phyloP scores from a whole-genome alignment of 441 rosid genomes.

The Theobroma grandiflorum region DNA sequence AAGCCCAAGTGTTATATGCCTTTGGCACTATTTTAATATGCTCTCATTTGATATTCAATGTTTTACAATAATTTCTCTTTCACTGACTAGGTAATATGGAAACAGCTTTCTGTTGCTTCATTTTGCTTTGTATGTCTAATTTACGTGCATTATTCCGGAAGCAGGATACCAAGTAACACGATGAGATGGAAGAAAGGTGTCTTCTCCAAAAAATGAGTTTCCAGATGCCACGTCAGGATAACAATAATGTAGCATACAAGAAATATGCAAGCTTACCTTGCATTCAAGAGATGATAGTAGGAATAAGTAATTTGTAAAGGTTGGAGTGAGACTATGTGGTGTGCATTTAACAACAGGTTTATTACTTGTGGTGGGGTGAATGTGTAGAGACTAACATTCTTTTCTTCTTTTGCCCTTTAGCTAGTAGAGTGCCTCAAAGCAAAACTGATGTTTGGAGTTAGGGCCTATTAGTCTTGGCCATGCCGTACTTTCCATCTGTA shows the following conservation, averaged over 20 bases:
- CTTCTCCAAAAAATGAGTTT: neutral
- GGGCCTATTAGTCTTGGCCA: neutral
- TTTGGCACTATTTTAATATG: neutral
- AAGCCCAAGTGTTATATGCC: neutral
- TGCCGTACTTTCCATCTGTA: conserved; percentile 23
- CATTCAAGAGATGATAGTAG: neutral
- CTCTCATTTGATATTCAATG: conserved; percentile 3
- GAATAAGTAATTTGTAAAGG: conserved; percentile 17
- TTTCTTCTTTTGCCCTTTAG: neutral
- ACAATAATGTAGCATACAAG: conserved; percentile 9
- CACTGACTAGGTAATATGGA: neutral
- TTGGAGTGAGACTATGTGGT: conserved; percentile 8
- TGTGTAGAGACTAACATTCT: conserved; percentile 18
- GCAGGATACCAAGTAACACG: conserved; percentile 6
- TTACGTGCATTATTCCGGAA: conserved; percentile 10
- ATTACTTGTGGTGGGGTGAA: conserved; percentile 24
- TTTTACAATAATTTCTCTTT: neutral
- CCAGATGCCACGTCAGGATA: neutral
- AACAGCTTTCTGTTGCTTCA: neutral
- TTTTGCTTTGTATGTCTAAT: conserved; percentile 1
- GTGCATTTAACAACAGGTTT: neutral
- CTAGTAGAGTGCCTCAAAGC: neutral
- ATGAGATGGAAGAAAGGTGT: neutral
- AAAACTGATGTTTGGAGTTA: neutral
- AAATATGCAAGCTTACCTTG: neutral